Base-by-base conservation (phyloP, 106 monocot species). In the Amphibolis antarctica region DNA sequence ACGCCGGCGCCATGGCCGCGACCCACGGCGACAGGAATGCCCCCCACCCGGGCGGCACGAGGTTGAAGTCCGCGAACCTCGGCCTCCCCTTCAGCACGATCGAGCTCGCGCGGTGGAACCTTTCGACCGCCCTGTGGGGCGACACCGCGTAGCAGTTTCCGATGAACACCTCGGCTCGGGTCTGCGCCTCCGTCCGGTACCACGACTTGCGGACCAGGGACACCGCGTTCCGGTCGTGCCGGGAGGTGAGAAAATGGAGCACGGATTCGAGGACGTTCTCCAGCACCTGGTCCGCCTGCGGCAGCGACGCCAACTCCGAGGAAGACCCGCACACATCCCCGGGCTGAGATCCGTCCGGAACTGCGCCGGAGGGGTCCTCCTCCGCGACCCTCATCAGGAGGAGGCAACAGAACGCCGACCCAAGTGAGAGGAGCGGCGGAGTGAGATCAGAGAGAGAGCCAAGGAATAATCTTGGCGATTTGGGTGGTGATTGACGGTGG, bases 181-280 rank as follows among this genome's bases (percentile, higher is more conserved):
- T 71, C 26, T n/a, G 61, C 3, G 66, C 60, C 64, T 80, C 80
- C 18, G 67, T 64, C 11, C 51, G 47, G 68, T 68, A 65, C 80
- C 80, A 80, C 14, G 58, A 72, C 26, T 29, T 46, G 64, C 76
- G 71, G 36, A 11, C n/a, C n/a, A n/a, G n/a, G n/a, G n/a, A n/a
- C n/a, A n/a, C n/a, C n/a, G n/a, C n/a, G n/a, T n/a, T n/a, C n/a
- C n/a, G 36, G 7, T 7, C 36, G 2, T 36, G 36, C 36, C 72
- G 75, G n/a, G 59, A 60, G 14, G 70, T 73, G 13, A 86, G 76
- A 64, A 86, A 82, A 63, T 70, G 71, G 43, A 86, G 79, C 11
- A 82, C 82, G 70, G 60, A 69, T 30, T 82, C 81, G 7, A 80
- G 65, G 45, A 80, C 82, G 64, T 83, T 78, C 69, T 78, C 79